These are phyloP conservation scores for Xerocomus potaroensis DNA, from an alignment of 768 basidiomycete genomes.

Conservation along the genomic window DNA sequence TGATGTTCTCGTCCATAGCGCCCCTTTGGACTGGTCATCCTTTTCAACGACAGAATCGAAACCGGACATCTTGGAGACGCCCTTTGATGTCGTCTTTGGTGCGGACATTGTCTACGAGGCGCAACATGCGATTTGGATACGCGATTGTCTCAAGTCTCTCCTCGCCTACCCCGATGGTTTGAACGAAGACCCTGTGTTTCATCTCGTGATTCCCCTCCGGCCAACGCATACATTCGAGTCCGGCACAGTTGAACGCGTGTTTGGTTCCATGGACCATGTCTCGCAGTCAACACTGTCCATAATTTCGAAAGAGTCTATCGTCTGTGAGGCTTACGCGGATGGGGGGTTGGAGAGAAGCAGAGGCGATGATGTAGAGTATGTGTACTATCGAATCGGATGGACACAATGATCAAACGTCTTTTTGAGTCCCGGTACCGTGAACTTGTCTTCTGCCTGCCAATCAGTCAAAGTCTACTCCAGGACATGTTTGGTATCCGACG, in stretches of 20 bases:
- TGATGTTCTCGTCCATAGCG: conserved; percentile 23
- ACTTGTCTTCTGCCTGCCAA: too few relatives aligned
- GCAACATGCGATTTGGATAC: conserved; percentile 45
- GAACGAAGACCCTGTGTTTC: conserved; percentile 39
- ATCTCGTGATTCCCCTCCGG: conserved; percentile 75
- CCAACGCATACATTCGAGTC: conserved; percentile 59
- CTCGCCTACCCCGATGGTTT: conserved; percentile 27
- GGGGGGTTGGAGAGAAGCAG: conserved; percentile 24
- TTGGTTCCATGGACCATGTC: conserved; percentile 25
- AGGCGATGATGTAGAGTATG: conserved; percentile 59
- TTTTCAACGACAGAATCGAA: conserved; percentile 13
- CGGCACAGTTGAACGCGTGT: conserved; percentile 51
- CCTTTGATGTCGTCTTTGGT: conserved; percentile 49
- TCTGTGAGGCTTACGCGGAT: conserved; percentile 43
- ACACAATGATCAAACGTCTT: background rate
- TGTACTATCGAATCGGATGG: conserved; percentile 75
- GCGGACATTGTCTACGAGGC: conserved; percentile 55
- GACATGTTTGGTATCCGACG: too few relatives aligned
- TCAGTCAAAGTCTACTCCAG: too few relatives aligned
- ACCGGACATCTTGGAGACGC: conserved; percentile 24
- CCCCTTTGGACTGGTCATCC: conserved; percentile 39
- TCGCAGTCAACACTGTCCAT: conserved; percentile 41
- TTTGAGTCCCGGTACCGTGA: background rate
- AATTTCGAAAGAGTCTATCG: conserved; percentile 47
- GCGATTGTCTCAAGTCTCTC: conserved; percentile 36